Conservation (phyloP, 768 basidiomycete genomes). For the Psilocybe cubensis region DNA sequence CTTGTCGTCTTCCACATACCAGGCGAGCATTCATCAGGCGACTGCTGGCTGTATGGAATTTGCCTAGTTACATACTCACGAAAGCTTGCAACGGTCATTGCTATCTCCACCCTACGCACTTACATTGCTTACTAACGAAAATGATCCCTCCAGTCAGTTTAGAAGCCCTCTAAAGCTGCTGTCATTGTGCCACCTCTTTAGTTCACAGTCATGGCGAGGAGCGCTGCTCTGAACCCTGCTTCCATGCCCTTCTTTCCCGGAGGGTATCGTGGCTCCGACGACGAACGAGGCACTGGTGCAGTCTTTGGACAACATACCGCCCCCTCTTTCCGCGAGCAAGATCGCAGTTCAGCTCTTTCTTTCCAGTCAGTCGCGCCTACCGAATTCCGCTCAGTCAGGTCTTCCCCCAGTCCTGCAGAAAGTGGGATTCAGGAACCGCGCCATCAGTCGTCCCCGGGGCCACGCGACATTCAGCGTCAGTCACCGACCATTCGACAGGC, state of each 20-base stretch:
- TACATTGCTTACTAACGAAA: slow-evolving; percentile 32
- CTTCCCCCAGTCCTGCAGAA: slow-evolving; percentile 68
- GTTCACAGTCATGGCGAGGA: slow-evolving; percentile 65
- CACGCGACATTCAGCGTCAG: slow-evolving; percentile 40
- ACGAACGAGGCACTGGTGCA: slow-evolving; percentile 50
- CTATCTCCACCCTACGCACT: slow-evolving; percentile 13
- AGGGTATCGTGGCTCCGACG: slow-evolving; percentile 57
- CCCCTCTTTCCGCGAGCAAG: slow-evolving; percentile 50
- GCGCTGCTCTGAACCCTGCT: slow-evolving; percentile 77
- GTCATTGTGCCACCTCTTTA: slow-evolving; percentile 36
- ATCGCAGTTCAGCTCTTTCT: slow-evolving; percentile 56
- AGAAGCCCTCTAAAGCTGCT: slow-evolving; percentile 37
- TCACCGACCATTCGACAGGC: slow-evolving; percentile 51
- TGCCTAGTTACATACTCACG: slow-evolving; percentile 34
- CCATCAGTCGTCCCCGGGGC: slow-evolving; percentile 38
- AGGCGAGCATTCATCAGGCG: slow-evolving; percentile 13
- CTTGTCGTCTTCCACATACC: not conserved
- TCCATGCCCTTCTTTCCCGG: slow-evolving; percentile 88
- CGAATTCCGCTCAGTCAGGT: slow-evolving; percentile 68
- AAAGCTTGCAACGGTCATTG: slow-evolving; percentile 26
- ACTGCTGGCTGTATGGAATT: slow-evolving; percentile 45
- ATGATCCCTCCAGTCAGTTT: slow-evolving; percentile 19
- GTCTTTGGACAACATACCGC: slow-evolving; percentile 49
- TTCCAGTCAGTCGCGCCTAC: slow-evolving; percentile 58
- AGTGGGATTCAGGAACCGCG: slow-evolving; percentile 36